A percentile compares a stretch with the other conserved stretches of the same genome.
phyloP scores from a whole-genome alignment of 352 stramenopile species.

The Pythium scleroteichum region DNA sequence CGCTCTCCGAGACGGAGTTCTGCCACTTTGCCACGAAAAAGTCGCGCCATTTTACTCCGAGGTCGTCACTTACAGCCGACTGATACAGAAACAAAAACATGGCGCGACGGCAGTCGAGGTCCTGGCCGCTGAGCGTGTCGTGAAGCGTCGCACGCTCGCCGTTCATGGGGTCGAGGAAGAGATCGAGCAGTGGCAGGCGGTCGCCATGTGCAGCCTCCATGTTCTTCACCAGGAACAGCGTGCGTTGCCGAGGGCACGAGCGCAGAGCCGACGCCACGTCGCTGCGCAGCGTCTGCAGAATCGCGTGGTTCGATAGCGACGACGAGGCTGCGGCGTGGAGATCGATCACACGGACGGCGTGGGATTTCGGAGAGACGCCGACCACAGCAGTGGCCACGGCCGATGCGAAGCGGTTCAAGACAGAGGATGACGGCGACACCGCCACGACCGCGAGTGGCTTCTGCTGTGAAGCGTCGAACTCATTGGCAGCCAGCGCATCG shows the following conservation, averaged over 20 bases:
- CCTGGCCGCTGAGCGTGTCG: conserved; percentile 16
- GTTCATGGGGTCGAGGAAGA: conserved; percentile 73
- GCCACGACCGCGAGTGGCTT: conserved; percentile 51
- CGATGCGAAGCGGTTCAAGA: conserved; percentile 35
- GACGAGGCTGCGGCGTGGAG: conserved; percentile 29
- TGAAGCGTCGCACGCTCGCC: conserved; percentile 64
- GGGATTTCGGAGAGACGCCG: not conserved
- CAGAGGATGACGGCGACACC: conserved; percentile 49
- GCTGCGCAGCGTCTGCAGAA: conserved; percentile 47
- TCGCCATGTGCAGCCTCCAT: conserved; percentile 40
- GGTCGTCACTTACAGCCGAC: not conserved
- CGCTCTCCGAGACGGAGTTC: conserved; percentile 6
- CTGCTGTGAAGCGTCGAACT: conserved; percentile 41
- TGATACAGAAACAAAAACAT: conserved; percentile 70
- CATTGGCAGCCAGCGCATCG: conserved; percentile 48
- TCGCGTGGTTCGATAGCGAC: conserved; percentile 38
- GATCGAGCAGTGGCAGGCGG: conserved; percentile 58
- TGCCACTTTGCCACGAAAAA: conserved; percentile 60
- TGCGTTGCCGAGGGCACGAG: conserved; percentile 50
- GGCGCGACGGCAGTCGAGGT: conserved; percentile 54
- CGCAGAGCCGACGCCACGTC: conserved; percentile 36
- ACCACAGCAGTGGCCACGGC: conserved; percentile 36
- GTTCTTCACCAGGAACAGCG: conserved; percentile 53
- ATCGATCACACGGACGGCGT: conserved; percentile 27
- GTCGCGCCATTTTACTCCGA: conserved; percentile 42